Evolutionary conservation across 306 rosid genomes (phyloP).

Genomic region (Alnus rubra): DNA sequence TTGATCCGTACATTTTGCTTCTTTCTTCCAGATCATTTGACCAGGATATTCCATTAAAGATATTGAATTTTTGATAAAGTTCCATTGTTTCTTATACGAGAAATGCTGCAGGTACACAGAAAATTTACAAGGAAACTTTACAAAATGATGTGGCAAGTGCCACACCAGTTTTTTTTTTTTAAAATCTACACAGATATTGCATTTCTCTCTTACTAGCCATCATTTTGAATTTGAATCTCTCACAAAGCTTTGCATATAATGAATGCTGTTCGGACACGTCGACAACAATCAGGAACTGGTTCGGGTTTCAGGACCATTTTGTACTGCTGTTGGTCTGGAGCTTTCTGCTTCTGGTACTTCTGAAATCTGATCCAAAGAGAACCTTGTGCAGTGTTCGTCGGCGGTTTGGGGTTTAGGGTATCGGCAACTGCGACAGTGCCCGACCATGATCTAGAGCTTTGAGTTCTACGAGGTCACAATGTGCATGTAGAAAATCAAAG

Average conservation of each 20-base stretch:
- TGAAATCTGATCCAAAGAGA: too few species aligned
- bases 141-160: too few species aligned
- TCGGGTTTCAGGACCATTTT: conserved; percentile 74
- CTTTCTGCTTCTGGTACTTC: conserved; percentile 39
- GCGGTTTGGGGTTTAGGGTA: conserved; percentile 55
- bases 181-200: too few species aligned
- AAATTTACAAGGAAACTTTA: neutral
- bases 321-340: conserved; percentile 42
- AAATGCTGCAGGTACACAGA: too few species aligned
- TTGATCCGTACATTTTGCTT: neutral
- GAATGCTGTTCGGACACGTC: conserved; percentile 75
- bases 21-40: neutral
- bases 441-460: conserved; percentile 55
- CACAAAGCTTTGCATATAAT: conserved; percentile 26
- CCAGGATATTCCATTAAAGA: neutral
- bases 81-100: too few species aligned
- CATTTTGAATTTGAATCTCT: neutral
- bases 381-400: conserved; percentile 39
- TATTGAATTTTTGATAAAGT: too few species aligned
- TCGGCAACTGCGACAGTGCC: conserved; percentile 44
- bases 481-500: conserved; percentile 61
- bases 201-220: neutral
- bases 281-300: conserved; percentile 77
- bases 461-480: conserved; percentile 76
- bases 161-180: too few species aligned